Conservation (phyloP, 345 rosid species). For the Aethionema arabicum region DNA sequence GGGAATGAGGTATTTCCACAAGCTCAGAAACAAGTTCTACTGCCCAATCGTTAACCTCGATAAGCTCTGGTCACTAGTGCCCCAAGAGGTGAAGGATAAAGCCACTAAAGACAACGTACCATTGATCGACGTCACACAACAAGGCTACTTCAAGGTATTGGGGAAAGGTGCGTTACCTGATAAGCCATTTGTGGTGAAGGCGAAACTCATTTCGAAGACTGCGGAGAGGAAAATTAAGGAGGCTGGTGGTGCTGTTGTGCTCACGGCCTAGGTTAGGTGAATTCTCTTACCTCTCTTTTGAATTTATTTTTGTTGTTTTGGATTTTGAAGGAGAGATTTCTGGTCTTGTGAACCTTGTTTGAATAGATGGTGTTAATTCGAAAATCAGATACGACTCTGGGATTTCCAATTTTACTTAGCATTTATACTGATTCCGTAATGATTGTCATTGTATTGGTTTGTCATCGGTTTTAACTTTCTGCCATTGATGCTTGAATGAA, state of each 20-base stretch:
- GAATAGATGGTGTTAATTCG: constrained; percentile 16
- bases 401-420: background rate
- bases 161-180: constrained; percentile 77
- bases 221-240: constrained; percentile 88
- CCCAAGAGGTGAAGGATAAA: constrained; percentile 59
- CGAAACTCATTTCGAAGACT: constrained; percentile 68
- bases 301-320: constrained; percentile 13
- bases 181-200: constrained; percentile 74
- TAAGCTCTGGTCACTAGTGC: constrained; percentile 76
- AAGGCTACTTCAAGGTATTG: constrained; percentile 77
- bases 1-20: constrained; percentile 91
- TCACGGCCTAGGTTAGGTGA: constrained; percentile 55
- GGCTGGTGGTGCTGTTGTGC: constrained; percentile 79
- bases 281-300: background rate
- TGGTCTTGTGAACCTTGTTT: constrained; percentile 21
- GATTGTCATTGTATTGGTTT: no score
- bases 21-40: constrained; percentile 72
- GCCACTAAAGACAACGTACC: constrained; percentile 64
- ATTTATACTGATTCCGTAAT: no score
- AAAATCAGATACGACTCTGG: background rate
- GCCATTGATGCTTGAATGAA: no score
- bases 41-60: constrained; percentile 85
- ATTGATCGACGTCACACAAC: constrained; percentile 68
- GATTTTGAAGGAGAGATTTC: constrained; percentile 1
- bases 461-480: no score